Evolutionary conservation across 345 rosid species (phyloP).

Genomic region (Rhizophora mangle): DNA sequence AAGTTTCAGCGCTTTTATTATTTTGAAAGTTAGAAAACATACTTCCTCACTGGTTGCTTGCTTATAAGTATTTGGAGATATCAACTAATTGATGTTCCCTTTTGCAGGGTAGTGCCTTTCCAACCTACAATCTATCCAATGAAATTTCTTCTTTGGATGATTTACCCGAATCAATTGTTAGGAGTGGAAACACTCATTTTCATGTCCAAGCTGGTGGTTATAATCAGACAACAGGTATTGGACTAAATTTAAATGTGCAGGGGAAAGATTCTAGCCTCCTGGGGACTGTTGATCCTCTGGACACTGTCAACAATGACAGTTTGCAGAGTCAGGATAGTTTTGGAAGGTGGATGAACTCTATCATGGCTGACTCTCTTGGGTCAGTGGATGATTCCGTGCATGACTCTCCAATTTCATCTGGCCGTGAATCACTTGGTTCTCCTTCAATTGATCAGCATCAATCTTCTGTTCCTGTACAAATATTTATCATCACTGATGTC

Average conservation of each 20-base stretch:
- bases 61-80: background rate
- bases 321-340: slow-evolving; percentile 80
- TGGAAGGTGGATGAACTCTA: slow-evolving; percentile 70
- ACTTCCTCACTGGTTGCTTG: slow-evolving; percentile 4
- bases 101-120: slow-evolving; percentile 41
- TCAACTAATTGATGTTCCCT: slow-evolving; percentile 14
- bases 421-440: slow-evolving; percentile 41
- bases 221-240: slow-evolving; percentile 29
- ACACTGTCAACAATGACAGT: slow-evolving; percentile 46
- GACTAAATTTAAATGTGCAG: slow-evolving; percentile 34
- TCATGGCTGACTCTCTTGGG: slow-evolving; percentile 49
- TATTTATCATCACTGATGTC: slow-evolving; percentile 71
- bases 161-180: slow-evolving; percentile 26
- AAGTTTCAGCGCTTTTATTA: background rate
- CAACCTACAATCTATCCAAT: slow-evolving; percentile 24
- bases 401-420: slow-evolving; percentile 45
- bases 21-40: background rate
- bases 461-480: slow-evolving; percentile 43
- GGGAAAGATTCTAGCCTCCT: slow-evolving; percentile 29
- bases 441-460: slow-evolving; percentile 32
- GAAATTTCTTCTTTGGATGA: slow-evolving; percentile 24
- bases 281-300: slow-evolving; percentile 39
- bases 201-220: slow-evolving; percentile 32
- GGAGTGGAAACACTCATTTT: slow-evolving; percentile 22
- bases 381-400: slow-evolving; percentile 44